Percentiles rank a stretch among this genome's conserved stretches.
Conservation (phyloP, 1,284 basidiomycete genomes). For the Takashimella tepidaria region DNA sequence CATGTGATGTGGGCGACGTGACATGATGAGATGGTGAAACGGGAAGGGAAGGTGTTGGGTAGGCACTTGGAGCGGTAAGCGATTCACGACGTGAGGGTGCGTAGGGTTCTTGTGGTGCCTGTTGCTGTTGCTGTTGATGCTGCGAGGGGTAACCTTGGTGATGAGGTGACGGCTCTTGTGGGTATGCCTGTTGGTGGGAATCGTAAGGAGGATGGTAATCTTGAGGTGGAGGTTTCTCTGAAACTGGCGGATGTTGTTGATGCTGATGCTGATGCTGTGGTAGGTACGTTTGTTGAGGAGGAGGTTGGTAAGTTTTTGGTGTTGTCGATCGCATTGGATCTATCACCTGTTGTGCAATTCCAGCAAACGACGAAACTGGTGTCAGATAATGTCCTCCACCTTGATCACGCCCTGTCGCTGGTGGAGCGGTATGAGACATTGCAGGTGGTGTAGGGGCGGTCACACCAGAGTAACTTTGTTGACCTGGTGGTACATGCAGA, state of each 20-base stretch:
- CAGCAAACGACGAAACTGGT: conserved; percentile 25
- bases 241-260: background rate
- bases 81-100: background rate
- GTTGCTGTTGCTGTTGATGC: background rate
- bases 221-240: background rate
- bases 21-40: background rate
- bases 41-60: background rate
- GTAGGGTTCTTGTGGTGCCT: background rate
- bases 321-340: background rate
- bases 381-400: conserved; percentile 20
- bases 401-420: too few species aligned
- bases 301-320: background rate
- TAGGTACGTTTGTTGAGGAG: background rate
- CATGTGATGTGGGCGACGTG: background rate
- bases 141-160: background rate
- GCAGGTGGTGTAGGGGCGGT: conserved; percentile 20
- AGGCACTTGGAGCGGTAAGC: background rate
- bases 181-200: background rate
- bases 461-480: background rate
- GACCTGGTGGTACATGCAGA: conserved; percentile 7
- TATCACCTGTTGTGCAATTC: conserved; percentile 11
- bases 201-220: background rate
- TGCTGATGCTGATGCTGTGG: background rate
- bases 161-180: background rate
- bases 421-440: conserved; percentile 28